Evolutionary conservation across 208 protist species (phyloP), one percentile per base, ranked within the genome.

Genomic region (Crithidia thermophila): DNA sequence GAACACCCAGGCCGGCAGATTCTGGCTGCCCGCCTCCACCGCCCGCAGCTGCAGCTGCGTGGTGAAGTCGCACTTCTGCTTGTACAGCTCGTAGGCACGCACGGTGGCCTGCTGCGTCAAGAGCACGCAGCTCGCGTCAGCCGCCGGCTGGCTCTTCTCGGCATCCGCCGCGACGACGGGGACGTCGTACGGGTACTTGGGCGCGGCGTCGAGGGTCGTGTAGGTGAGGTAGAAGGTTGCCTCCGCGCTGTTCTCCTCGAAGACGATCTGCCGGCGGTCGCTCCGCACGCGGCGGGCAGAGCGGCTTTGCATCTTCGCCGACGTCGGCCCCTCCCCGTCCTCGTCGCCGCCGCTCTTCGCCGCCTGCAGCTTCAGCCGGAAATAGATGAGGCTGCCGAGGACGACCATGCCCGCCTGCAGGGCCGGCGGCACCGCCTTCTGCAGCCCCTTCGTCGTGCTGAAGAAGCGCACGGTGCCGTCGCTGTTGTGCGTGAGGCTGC

Each of bases 21-120:
- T 70, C 63, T 90, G 83, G 31, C 82, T 79, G 43, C 68, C 64
- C 11, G 78, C 71, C 59, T 94, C 84, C 57, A 94, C 78, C 25
- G 79, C 64, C 31, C 88, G 84, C 51, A 92, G 64, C 72, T 93
- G 82, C 21, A 91, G 49, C 66, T 96, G 88, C 50, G 82, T 81
- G 6, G 91, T 94, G 69, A 94, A 96, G 51, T 94, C 85, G 66
- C 79, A 86, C 49, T 89, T 83, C 77, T 94, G 85, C 36, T 55
- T 71, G 69, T 84, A 93, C 21, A 91, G 13, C 31, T 94, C 82
- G 75, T 81, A 94, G 43, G 83, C 84, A 23, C 81, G 77, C 49
- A 81, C 47, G 30, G 85, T 67, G 13, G 77, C 71, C 42, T 80
- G 59, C 52, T 90, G 67, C 42, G 66, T 94, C 27, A 96, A 77